Base-by-base conservation (phyloP, 1,284 basidiomycete genomes). In the Marasmius fiardii region DNA sequence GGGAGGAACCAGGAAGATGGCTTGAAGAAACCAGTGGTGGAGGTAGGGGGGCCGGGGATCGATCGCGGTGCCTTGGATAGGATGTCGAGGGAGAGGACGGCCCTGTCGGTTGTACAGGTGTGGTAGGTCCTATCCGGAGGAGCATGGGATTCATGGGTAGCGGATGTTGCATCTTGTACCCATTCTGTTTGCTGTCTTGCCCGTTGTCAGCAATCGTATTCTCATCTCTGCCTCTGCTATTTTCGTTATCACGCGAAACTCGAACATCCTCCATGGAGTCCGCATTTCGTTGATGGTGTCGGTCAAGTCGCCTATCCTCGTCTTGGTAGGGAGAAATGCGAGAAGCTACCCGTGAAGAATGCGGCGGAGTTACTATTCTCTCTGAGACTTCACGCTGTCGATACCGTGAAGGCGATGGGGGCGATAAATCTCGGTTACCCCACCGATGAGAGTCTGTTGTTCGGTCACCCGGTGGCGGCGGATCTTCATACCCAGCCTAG, bases 131-230 rank as follows among this genome's bases (percentile, higher is more conserved):
- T 10, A 49, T 16, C 26, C 47, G 47, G 26, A 49, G 16, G 11
- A 48, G 28, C 8, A 16, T 49, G 24, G 47, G 47, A 18, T 49
- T 49, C 47, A 49, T 49, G n/a, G 47, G 47, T 28, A 49, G n/a
- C 7, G 47, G 47, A 49, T 49, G 47, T 33, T 49, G 47, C 47
- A 49, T 49, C 47, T 49, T 49, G 47, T 49, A 49, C 26, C 47
- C 47, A 49, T 49, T 49, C 26, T 49, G 47, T 49, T 26, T 26
- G 18, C 12, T 49, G 14, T 49, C 47, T 26, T 12, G 31, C 7
- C 47, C 47, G 28, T 16, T 33, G 7, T 33, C 47, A 28, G 24
- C 26, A 45, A 28, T 23, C 23, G 47, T 11, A 16, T 33, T 33
- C n/a, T 41, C 20, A 10, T 18, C 39, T 16, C 20, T 20, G 8